Conservation (phyloP, 192 early-diverging fungal genomes). For the Backusella liffmaniae region DNA sequence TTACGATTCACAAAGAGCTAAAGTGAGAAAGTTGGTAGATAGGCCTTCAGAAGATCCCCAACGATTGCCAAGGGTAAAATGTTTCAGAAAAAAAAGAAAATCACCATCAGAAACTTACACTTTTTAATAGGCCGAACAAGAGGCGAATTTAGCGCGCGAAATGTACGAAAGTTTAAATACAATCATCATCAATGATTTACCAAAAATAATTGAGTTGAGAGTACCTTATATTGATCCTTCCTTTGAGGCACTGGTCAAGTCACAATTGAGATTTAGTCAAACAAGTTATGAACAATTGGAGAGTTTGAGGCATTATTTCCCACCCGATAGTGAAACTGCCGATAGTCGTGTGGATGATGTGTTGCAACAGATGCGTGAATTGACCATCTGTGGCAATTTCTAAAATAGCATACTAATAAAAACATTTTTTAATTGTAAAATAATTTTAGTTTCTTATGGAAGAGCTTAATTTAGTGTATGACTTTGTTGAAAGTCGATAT, state of each 20-base stretch:
- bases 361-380: slow-evolving; percentile 84
- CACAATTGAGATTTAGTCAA: slow-evolving; percentile 90
- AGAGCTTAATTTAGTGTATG: too few species aligned
- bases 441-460: background rate
- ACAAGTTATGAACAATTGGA: slow-evolving; percentile 76
- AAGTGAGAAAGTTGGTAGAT: slow-evolving; percentile 79
- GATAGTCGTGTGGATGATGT: slow-evolving; percentile 80
- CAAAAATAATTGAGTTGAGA: slow-evolving; percentile 84
- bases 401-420: slow-evolving; percentile 14
- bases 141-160: slow-evolving; percentile 69
- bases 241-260: slow-evolving; percentile 94
- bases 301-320: slow-evolving; percentile 59
- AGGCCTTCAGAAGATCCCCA: slow-evolving; percentile 73
- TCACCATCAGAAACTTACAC: background rate
- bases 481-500: too few species aligned
- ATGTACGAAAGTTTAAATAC: slow-evolving; percentile 82
- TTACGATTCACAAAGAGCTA: slow-evolving; percentile 75
- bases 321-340: slow-evolving; percentile 51
- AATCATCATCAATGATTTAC: slow-evolving; percentile 82
- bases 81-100: background rate
- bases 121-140: slow-evolving; percentile 72
- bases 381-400: slow-evolving; percentile 81
- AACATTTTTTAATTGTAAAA: background rate
- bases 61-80: slow-evolving; percentile 55
- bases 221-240: slow-evolving; percentile 93